Percentiles rank a stretch among this genome's conserved stretches.
These are phyloP conservation scores for Paracamarosporium sp. DNA, from an alignment of 2,329 filamentous ascomycete genomes.

Conservation along the genomic window DNA sequence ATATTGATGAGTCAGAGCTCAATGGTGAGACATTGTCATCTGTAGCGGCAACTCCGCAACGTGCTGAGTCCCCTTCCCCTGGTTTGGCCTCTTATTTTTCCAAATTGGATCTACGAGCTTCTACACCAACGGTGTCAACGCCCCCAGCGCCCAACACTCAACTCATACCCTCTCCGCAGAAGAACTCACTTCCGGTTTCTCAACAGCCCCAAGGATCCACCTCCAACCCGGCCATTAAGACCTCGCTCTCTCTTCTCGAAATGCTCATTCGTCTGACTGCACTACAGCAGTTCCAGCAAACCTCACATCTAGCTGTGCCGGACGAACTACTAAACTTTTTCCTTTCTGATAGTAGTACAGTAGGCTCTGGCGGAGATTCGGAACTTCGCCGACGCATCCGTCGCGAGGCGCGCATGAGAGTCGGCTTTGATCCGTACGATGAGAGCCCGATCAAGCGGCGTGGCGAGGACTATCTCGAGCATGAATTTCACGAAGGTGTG, in stretches of 20 bases:
- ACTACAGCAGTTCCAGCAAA: conserved; percentile 90
- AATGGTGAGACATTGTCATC: conserved; percentile 25
- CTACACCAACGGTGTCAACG: conserved; percentile 28
- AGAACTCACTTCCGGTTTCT: conserved; percentile 18
- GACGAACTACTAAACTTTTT: conserved; percentile 92
- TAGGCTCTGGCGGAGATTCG: conserved; percentile 68
- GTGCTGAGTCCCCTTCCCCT: conserved; percentile 48
- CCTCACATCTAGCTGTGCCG: conserved; percentile 85
- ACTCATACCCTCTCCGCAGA: conserved; percentile 35
- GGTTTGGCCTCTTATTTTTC: conserved; percentile 52
- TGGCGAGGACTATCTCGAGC: conserved; percentile 70
- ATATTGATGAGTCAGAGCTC: conserved; percentile 50
- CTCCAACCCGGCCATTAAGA: conserved; percentile 61
- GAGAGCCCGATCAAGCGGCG: conserved; percentile 71
- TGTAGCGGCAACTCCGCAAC: conserved; percentile 15
- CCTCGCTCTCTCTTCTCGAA: conserved; percentile 81
- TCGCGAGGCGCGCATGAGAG: conserved; percentile 64
- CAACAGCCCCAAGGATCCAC: conserved; percentile 22
- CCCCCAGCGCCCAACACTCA: conserved; percentile 28
- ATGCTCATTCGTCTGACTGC: conserved; percentile 86
- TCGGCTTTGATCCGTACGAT: conserved; percentile 76
- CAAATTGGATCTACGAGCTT: conserved; percentile 51
- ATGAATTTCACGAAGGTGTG: conserved; percentile 27
- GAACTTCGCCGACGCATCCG: conserved; percentile 66
- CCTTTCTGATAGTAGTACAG: conserved; percentile 71